Percentiles rank a stretch among this genome's conserved stretches.
Conservation (phyloP, 805 yeast genomes). For the Monosporozyma yasuniensis region DNA sequence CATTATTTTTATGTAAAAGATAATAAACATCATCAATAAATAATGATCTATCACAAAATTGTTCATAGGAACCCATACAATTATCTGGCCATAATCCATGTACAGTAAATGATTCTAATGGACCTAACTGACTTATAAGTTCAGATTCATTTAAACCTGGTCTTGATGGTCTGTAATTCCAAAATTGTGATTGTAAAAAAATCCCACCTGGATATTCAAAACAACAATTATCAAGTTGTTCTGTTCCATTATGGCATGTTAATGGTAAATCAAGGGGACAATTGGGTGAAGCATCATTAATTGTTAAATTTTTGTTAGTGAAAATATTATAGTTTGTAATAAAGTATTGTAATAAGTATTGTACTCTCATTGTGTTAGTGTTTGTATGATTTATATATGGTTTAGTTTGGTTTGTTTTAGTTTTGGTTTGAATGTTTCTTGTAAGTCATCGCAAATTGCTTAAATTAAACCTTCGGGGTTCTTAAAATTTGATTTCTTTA, state of each 20-base stretch:
- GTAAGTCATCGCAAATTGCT: neutral
- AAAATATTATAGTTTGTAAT: neutral
- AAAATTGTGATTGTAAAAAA: slow-evolving; percentile 77
- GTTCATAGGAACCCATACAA: slow-evolving; percentile 75
- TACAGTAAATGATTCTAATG: slow-evolving; percentile 60
- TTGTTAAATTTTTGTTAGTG: neutral
- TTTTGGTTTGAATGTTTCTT: neutral
- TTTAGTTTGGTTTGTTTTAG: neutral
- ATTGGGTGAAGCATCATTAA: neutral
- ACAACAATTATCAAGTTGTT: slow-evolving; percentile 60
- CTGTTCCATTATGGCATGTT: slow-evolving; percentile 51
- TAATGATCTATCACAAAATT: slow-evolving; percentile 61
- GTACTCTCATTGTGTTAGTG: neutral
- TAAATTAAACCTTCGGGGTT: no score
- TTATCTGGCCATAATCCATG: slow-evolving; percentile 89
- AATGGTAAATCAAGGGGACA: slow-evolving; percentile 55
- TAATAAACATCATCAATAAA: slow-evolving; percentile 43
- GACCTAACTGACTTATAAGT: slow-evolving; percentile 41
- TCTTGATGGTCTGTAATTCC: slow-evolving; percentile 71
- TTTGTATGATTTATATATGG: neutral
- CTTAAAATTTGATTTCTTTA: neutral
- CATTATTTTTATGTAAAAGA: slow-evolving; percentile 34
- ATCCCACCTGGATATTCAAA: slow-evolving; percentile 83
- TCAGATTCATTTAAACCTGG: slow-evolving; percentile 16
- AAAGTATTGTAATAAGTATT: neutral